Evolutionary conservation across 1,284 basidiomycete genomes (phyloP).

Genomic region (Marasmius tenuissimus): DNA sequence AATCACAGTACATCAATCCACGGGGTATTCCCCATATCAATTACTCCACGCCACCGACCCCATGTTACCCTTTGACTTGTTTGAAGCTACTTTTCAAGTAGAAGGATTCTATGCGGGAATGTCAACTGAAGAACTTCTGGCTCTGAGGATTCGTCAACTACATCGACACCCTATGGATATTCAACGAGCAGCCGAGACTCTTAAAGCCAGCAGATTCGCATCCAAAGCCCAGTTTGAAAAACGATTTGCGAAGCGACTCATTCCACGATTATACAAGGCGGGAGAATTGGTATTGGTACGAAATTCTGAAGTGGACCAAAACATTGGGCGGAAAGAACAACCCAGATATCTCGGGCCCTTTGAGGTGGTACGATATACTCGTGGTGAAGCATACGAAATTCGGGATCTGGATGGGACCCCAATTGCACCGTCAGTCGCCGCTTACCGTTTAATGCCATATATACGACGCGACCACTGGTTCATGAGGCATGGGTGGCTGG

Average conservation of each 20-base stretch:
- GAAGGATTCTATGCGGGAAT: conserved; percentile 18
- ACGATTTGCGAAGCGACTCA: conserved; percentile 18
- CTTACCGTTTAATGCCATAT: conserved; percentile 30
- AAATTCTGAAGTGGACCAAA: conserved; percentile 19
- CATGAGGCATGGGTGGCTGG: not conserved
- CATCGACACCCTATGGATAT: conserved; percentile 7
- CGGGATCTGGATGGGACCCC: conserved; percentile 29
- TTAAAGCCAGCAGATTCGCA: conserved; percentile 7
- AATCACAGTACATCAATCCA: conserved; percentile 21
- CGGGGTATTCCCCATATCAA: conserved; percentile 25
- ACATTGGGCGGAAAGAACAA: conserved; percentile 18
- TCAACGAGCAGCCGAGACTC: conserved; percentile 3
- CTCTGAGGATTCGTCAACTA: conserved; percentile 13
- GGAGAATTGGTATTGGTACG: conserved; percentile 23
- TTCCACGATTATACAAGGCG: conserved; percentile 17
- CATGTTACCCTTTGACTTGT: conserved; percentile 23
- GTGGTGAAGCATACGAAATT: conserved; percentile 21
- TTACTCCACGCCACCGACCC: conserved; percentile 23
- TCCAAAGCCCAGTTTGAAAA: conserved; percentile 21
- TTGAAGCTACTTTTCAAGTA: conserved; percentile 23
- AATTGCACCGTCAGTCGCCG: conserved; percentile 21
- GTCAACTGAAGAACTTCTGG: conserved; percentile 16
- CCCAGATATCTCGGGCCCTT: conserved; percentile 26
- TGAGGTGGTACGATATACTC: conserved; percentile 16
- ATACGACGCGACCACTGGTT: conserved; percentile 10